These are phyloP conservation scores for Lasiodiplodia citricola DNA, from an alignment of 2,329 filamentous ascomycete genomes.

Conservation along the genomic window DNA sequence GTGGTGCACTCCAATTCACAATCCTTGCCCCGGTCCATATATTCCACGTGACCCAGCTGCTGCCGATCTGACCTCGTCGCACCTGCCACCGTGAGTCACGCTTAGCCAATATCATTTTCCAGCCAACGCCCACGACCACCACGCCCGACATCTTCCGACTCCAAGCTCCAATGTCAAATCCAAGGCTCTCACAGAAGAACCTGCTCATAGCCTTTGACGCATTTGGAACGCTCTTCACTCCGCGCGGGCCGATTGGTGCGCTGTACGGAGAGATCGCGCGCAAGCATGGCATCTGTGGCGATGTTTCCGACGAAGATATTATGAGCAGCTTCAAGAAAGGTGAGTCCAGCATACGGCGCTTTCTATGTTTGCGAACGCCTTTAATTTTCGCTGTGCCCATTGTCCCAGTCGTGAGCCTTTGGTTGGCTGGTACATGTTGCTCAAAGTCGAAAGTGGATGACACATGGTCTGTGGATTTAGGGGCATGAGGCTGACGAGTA, in stretches of 20 bases:
- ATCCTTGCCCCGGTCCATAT: neutral
- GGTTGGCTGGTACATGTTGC: neutral
- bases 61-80: neutral
- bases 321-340: constrained; percentile 45
- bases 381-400: neutral
- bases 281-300: constrained; percentile 52
- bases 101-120: neutral
- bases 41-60: constrained; percentile 4
- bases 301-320: constrained; percentile 51
- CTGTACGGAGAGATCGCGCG: constrained; percentile 62
- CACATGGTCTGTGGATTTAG: neutral
- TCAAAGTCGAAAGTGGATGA: neutral
- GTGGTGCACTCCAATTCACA: neutral
- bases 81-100: neutral
- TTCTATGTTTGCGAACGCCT: neutral
- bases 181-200: constrained; percentile 38
- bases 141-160: neutral
- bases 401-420: neutral
- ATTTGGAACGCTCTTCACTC: constrained; percentile 67
- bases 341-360: constrained; percentile 29
- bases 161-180: neutral
- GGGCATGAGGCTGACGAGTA: neutral
- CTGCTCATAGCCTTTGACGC: constrained; percentile 68
- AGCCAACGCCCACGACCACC: neutral
- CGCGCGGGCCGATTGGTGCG: constrained; percentile 54